A percentile compares a stretch with the other conserved stretches of the same genome.
Conservation (phyloP, 2,329 filamentous ascomycete species). For the Blumeriella jaapii region DNA sequence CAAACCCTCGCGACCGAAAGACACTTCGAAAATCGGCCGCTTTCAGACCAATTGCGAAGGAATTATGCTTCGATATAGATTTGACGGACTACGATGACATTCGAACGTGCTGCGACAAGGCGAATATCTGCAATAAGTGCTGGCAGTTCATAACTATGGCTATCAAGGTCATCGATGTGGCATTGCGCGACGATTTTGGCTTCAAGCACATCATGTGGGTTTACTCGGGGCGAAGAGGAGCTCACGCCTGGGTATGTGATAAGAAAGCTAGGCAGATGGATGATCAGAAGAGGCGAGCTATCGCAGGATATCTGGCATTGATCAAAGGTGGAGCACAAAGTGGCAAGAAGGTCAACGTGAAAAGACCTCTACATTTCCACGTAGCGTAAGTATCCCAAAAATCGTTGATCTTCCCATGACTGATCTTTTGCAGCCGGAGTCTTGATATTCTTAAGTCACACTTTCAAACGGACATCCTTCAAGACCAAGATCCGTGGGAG, state of each 20-base stretch:
- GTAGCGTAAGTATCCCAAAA: constrained; percentile 43
- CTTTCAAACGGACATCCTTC: constrained; percentile 74
- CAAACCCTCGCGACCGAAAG: constrained; percentile 90
- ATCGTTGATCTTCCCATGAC: constrained; percentile 5
- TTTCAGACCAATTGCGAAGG: constrained; percentile 82
- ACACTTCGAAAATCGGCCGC: constrained; percentile 66
- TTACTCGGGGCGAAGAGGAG: constrained; percentile 91
- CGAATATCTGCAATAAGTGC: constrained; percentile 87
- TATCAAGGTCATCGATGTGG: constrained; percentile 82
- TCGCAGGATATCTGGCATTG: constrained; percentile 83
- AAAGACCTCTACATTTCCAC: constrained; percentile 82
- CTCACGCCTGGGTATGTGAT: constrained; percentile 97
- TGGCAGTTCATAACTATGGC: constrained; percentile 98
- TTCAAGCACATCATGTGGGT: constrained; percentile 98
- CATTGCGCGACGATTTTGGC: constrained; percentile 86
- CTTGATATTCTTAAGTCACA: constrained; percentile 73
- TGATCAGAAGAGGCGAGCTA: constrained; percentile 71
- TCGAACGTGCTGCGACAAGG: constrained; percentile 85
- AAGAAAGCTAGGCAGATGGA: constrained; percentile 73
- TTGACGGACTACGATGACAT: constrained; percentile 98
- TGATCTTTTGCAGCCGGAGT: constrained; percentile 48
- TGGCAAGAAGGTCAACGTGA: constrained; percentile 76
- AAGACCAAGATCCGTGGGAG: constrained; percentile 77
- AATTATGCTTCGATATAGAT: constrained; percentile 98
- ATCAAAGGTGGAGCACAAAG: constrained; percentile 77